phyloP scores from a whole-genome alignment of 2,329 filamentous ascomycete species.

The Colletotrichum zoysiae region DNA sequence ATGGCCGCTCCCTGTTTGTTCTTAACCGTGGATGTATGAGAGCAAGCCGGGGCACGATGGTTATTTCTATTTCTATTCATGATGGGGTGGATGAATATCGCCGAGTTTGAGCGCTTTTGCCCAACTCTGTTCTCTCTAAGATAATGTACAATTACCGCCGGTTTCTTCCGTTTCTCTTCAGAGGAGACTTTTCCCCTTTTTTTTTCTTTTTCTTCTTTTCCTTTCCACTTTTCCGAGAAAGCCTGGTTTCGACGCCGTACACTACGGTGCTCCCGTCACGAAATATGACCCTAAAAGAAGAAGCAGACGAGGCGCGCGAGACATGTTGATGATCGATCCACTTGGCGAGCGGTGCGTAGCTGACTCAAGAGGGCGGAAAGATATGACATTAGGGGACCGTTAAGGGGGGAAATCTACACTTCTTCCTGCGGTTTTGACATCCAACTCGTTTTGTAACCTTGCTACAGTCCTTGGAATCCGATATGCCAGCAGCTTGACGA shows the following conservation, averaged over 20 bases:
- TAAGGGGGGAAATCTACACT: constrained; percentile 1
- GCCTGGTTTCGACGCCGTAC: constrained; percentile 8
- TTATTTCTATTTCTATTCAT: constrained; percentile 25
- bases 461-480: background rate
- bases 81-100: constrained; percentile 27
- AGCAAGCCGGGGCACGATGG: constrained; percentile 24
- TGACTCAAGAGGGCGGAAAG: constrained; percentile 5
- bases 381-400: constrained; percentile 17
- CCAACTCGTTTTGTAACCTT: background rate
- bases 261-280: background rate
- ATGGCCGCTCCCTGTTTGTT: constrained; percentile 26
- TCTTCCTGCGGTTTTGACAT: constrained; percentile 11
- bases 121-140: constrained; percentile 16
- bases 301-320: background rate
- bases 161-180: background rate
- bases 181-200: background rate
- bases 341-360: constrained; percentile 18
- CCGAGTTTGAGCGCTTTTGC: constrained; percentile 25
- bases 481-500: constrained; percentile 19
- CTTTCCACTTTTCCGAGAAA: background rate
- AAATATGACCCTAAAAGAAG: constrained; percentile 8
- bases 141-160: constrained; percentile 43
- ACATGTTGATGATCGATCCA: constrained; percentile 36
- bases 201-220: background rate
- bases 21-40: constrained; percentile 7